Conservation (phyloP, 2,329 filamentous ascomycete species). For the Trichoderma endophyticum region DNA sequence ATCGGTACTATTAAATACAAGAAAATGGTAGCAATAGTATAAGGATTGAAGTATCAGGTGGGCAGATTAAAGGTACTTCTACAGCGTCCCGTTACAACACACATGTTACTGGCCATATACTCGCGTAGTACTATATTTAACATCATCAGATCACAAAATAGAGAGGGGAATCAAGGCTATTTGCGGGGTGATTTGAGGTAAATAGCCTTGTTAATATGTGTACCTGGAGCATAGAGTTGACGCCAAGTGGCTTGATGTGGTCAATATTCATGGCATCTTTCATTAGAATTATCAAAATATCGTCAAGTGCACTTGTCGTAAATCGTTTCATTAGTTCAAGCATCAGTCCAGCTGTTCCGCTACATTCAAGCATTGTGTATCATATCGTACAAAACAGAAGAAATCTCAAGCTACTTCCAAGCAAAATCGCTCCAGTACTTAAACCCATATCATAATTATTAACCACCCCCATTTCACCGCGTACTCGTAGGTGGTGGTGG, state of each 20-base stretch:
- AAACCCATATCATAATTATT: neutral
- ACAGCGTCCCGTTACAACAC: neutral
- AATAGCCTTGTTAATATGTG: neutral
- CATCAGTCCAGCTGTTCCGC: neutral
- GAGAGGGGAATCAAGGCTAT: neutral
- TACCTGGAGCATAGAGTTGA: neutral
- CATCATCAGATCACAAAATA: neutral
- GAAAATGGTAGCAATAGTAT: neutral
- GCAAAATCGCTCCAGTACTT: neutral
- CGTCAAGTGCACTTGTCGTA: neutral
- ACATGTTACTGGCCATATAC: neutral
- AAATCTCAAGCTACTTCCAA: neutral
- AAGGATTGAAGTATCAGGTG: neutral
- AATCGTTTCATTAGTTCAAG: neutral
- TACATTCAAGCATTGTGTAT: neutral
- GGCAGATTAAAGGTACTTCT: neutral
- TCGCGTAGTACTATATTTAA: neutral
- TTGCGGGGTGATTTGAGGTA: neutral
- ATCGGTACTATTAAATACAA: neutral
- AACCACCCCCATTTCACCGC: conserved; percentile 9
- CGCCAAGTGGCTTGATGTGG: neutral
- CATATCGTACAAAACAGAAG: neutral
- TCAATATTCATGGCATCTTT: neutral
- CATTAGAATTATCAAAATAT: neutral
- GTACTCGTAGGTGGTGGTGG: conserved; percentile 36